phyloP scores from a whole-genome alignment of 148 eudicot species.

The Rhododendron ovatum region DNA sequence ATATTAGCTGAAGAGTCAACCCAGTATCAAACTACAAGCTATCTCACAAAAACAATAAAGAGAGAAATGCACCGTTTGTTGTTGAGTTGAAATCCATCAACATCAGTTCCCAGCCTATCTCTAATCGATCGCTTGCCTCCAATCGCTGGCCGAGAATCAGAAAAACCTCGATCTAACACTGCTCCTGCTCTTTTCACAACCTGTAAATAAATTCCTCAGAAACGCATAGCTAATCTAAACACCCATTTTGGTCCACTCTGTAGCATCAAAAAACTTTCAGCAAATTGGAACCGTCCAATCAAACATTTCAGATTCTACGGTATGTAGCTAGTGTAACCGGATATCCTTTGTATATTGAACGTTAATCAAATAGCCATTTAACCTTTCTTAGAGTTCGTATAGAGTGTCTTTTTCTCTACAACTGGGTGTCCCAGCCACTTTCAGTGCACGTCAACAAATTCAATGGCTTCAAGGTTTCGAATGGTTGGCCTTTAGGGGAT shows the following conservation, averaged over 20 bases:
- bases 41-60: not conserved
- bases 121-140: constrained; percentile 67
- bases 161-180: constrained; percentile 27
- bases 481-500: not conserved
- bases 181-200: constrained; percentile 68
- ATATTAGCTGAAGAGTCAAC: not conserved
- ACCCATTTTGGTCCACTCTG: not conserved
- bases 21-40: not conserved
- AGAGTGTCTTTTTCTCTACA: not conserved
- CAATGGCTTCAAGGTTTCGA: not conserved
- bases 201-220: constrained; percentile 29
- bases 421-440: not conserved
- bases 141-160: constrained; percentile 22
- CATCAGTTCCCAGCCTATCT: constrained; percentile 57
- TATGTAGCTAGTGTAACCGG: not conserved
- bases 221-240: not conserved
- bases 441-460: not conserved
- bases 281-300: not conserved
- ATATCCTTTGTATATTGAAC: not conserved
- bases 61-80: constrained; percentile 45
- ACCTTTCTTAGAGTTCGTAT: not conserved
- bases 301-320: not conserved
- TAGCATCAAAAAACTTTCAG: not conserved
- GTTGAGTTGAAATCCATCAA: constrained; percentile 26
- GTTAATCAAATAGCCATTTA: not conserved